Base-by-base conservation (phyloP, 345 rosid genomes). In the Rhizophora mangle region DNA sequence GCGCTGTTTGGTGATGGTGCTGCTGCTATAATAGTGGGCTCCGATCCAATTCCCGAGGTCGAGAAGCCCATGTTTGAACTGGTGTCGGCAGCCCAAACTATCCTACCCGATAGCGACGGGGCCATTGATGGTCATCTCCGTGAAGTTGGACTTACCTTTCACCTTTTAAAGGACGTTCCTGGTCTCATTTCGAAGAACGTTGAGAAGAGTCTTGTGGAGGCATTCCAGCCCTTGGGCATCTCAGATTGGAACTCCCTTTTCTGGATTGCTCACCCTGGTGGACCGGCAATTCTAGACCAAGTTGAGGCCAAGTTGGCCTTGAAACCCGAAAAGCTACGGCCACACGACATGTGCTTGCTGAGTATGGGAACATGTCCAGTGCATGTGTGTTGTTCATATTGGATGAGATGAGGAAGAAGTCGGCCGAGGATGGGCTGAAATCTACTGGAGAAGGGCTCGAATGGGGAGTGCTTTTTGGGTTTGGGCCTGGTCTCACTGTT, bases 391-490 rank as follows among this genome's bases (percentile, higher is more conserved):
- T 90, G 59, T 90, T 90, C 46, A 87, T 90, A 8, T 53, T 90
- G 46, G 96, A 90, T 22, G 89, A 91, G 73, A 86, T 91, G 95
- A 82, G 95, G 75, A 87, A 70, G 80, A 87, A 78, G 73, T 87
- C 85, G 5, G 43, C 63, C 1, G 70, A 87, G 19, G 84, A 87
- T 53, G 89, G 89, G 64, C 84, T 82, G 26, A 54, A 72, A 65
- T 84, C 87, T 2, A 87, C 97, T 5, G 95, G 97, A 3, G 95
- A 91, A 75, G 97, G 95, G 30, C 74, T 87, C 26, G 92, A 91
- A 8, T 91, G 97, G 97, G 97, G 97, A 6, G 92, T 89, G 26
- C 83, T 87, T n/a, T 87, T 91, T 63, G 95, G 97, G 8, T 87
- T 91, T 76, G 92, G 97, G 52, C 97, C 97, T 32, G 97, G 97